These are phyloP conservation scores for Globisporangium orthogonon DNA, from an alignment of 352 stramenopile species.

Conservation along the genomic window DNA sequence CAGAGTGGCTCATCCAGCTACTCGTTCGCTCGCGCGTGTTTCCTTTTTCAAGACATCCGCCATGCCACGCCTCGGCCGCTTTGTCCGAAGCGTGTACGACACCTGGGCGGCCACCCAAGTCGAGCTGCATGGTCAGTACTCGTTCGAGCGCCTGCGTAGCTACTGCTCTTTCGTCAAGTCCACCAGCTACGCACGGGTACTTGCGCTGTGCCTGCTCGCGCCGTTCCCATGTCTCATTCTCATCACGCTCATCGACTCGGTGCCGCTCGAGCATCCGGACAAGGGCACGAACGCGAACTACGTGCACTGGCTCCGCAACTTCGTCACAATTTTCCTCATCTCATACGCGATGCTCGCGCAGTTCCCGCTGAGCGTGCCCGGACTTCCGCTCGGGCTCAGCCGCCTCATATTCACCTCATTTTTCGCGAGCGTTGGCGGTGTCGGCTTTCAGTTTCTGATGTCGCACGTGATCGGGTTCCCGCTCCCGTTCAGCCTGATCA, in stretches of 20 bases:
- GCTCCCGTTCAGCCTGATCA: constrained; percentile 26
- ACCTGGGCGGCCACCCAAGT: constrained; percentile 18
- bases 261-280: constrained; percentile 14
- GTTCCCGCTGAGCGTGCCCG: constrained; percentile 10
- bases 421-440: constrained; percentile 17
- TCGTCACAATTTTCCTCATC: constrained; percentile 24
- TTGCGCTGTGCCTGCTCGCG: constrained; percentile 16
- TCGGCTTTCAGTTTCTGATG: constrained; percentile 20
- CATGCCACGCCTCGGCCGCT: no score
- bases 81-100: background rate
- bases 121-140: constrained; percentile 35
- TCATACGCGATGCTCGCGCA: constrained; percentile 24
- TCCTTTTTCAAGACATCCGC: no score
- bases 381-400: constrained; percentile 5
- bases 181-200: background rate
- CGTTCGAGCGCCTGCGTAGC: constrained; percentile 13
- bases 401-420: constrained; percentile 12
- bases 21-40: no score
- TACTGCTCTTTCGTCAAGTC: constrained; percentile 9
- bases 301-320: constrained; percentile 23
- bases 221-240: constrained; percentile 26
- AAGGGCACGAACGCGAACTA: constrained; percentile 26
- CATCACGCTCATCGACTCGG: constrained; percentile 22
- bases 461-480: constrained; percentile 29
- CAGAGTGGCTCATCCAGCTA: no score